These are phyloP conservation scores for Phlebiopsis flavidoalba DNA, from an alignment of 768 basidiomycete species.

Conservation along the genomic window DNA sequence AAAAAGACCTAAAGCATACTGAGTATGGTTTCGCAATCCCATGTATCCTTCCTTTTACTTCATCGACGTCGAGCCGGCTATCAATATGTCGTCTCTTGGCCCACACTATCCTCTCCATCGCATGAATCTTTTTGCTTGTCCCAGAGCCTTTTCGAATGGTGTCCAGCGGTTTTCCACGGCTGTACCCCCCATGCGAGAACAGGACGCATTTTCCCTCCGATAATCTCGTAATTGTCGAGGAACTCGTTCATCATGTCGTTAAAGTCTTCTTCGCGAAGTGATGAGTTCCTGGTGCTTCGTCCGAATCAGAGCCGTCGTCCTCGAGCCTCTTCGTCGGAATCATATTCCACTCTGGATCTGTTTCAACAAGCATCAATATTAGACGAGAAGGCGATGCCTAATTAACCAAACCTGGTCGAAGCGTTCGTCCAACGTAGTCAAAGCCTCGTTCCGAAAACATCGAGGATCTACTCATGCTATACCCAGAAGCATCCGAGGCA, in stretches of 20 bases:
- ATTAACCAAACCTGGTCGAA: slow-evolving; percentile 76
- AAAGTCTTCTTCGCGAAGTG: slow-evolving; percentile 84
- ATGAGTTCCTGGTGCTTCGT: slow-evolving; percentile 71
- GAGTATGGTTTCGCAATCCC: slow-evolving; percentile 97
- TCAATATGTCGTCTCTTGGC: slow-evolving; percentile 41
- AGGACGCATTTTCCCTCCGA: slow-evolving; percentile 81
- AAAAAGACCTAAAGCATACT: slow-evolving; percentile 45
- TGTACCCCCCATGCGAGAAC: slow-evolving; percentile 67
- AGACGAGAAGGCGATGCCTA: neutral
- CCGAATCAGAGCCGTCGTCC: slow-evolving; percentile 36
- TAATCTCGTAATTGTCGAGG: slow-evolving; percentile 83
- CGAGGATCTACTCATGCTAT: slow-evolving; percentile 96
- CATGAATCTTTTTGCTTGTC: slow-evolving; percentile 61
- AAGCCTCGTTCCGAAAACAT: slow-evolving; percentile 89
- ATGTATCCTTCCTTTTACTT: slow-evolving; percentile 70
- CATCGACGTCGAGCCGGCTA: slow-evolving; percentile 37
- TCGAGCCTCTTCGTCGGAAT: slow-evolving; percentile 48
- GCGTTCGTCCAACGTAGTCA: slow-evolving; percentile 85
- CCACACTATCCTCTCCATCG: slow-evolving; percentile 40
- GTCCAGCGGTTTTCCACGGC: slow-evolving; percentile 76
- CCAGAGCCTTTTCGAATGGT: slow-evolving; percentile 74
- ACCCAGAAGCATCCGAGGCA: slow-evolving; percentile 83
- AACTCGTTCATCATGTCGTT: slow-evolving; percentile 91
- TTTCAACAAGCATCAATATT: slow-evolving; percentile 8
- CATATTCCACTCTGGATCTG: slow-evolving; percentile 81